phyloP scores from a whole-genome alignment of 1,284 basidiomycete species.

The Irpex sp. region DNA sequence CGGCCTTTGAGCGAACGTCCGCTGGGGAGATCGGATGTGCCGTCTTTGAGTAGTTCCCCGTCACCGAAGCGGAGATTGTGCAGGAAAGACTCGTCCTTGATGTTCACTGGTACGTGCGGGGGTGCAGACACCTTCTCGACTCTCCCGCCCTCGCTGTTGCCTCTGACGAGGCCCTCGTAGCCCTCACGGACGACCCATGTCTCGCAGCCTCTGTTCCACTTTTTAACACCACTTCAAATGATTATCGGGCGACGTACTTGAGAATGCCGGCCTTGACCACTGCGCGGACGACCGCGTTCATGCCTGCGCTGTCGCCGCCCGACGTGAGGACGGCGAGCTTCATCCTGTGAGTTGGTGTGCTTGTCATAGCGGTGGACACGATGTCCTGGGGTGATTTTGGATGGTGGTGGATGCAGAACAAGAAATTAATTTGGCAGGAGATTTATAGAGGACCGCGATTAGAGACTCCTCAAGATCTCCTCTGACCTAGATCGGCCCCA shows the following conservation, averaged over 20 bases:
- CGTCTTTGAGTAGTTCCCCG: constrained; percentile 84
- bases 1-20: constrained; percentile 79
- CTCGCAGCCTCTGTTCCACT: constrained; percentile 72
- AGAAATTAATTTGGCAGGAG: background rate
- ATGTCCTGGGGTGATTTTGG: background rate
- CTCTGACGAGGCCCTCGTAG: constrained; percentile 89
- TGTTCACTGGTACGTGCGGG: constrained; percentile 17
- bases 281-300: constrained; percentile 92
- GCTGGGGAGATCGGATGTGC: constrained; percentile 74
- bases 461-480: background rate
- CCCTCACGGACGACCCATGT: constrained; percentile 94
- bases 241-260: constrained; percentile 46
- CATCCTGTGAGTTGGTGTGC: constrained; percentile 36
- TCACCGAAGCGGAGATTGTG: constrained; percentile 85
- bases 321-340: constrained; percentile 92
- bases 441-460: background rate
- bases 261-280: constrained; percentile 88
- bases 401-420: background rate
- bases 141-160: constrained; percentile 43
- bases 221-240: background rate
- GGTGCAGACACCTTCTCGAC: constrained; percentile 19
- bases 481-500: background rate
- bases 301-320: constrained; percentile 95
- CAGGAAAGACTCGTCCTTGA: constrained; percentile 42
- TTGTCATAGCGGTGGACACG: background rate